These are phyloP conservation scores for Rutstroemia sp. DNA, from an alignment of 2,329 filamentous ascomycete species.

Conservation along the genomic window DNA sequence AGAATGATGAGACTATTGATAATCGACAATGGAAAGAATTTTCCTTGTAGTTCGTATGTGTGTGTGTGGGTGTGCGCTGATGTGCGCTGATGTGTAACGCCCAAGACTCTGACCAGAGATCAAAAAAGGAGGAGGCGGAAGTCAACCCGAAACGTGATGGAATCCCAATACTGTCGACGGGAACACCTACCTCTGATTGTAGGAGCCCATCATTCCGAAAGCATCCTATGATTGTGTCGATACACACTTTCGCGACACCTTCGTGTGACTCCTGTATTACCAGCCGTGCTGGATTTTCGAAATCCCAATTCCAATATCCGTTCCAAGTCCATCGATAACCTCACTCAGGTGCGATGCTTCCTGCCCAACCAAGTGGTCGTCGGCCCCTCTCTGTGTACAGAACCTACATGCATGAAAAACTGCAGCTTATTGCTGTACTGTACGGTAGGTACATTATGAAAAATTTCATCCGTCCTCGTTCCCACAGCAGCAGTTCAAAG, in stretches of 20 bases:
- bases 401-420: slow-evolving; percentile 7
- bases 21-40: not conserved
- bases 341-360: not conserved
- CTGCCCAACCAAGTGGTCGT: not conserved
- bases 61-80: too few relatives aligned
- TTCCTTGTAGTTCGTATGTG: not conserved
- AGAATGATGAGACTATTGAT: not conserved
- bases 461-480: not conserved
- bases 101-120: not conserved
- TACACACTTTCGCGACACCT: not conserved
- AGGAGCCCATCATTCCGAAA: too few relatives aligned
- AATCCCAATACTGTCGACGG: too few relatives aligned
- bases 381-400: slow-evolving; percentile 3
- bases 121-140: too few relatives aligned
- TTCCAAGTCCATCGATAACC: not conserved
- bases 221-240: too few relatives aligned
- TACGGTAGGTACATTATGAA: not conserved
- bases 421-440: not conserved
- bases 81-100: not conserved
- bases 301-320: not conserved
- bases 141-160: too few relatives aligned
- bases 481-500: not conserved
- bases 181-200: too few relatives aligned
- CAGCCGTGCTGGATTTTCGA: not conserved
- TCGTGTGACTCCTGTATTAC: not conserved